These are phyloP conservation scores for Davidsoniella australis DNA, from an alignment of 2,329 filamentous ascomycete species.

Conservation along the genomic window DNA sequence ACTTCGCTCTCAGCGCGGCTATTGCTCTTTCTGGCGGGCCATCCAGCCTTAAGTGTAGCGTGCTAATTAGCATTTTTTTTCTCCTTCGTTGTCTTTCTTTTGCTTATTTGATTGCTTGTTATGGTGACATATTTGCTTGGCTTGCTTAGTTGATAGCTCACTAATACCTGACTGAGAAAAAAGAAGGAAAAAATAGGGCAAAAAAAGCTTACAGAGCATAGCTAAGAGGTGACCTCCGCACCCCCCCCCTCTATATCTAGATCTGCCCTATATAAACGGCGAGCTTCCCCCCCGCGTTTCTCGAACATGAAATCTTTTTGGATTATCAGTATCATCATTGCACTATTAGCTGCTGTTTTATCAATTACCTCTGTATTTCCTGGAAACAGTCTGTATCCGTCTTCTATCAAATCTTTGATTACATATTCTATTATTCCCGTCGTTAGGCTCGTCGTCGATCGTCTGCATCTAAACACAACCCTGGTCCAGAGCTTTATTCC, in stretches of 20 bases:
- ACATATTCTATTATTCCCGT: neutral
- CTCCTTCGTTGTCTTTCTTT: too few relatives aligned
- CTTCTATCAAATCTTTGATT: slow-evolving; percentile 1
- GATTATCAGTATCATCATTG: slow-evolving; percentile 3
- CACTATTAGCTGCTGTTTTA: slow-evolving; percentile 2
- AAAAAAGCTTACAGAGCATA: too few relatives aligned
- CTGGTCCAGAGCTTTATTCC: neutral
- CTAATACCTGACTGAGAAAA: neutral
- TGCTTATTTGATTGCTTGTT: too few relatives aligned
- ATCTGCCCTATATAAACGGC: slow-evolving; percentile 1
- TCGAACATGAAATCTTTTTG: slow-evolving; percentile 7
- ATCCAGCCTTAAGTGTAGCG: too few relatives aligned
- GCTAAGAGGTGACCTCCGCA: too few relatives aligned
- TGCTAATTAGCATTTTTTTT: too few relatives aligned
- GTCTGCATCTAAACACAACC: neutral
- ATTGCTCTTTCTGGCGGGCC: too few relatives aligned
- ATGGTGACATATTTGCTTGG: neutral
- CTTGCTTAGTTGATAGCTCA: neutral
- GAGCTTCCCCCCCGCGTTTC: neutral
- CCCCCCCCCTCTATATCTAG: neutral
- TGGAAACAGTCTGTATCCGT: neutral
- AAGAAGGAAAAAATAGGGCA: too few relatives aligned
- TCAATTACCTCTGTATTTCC: neutral
- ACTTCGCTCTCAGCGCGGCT: neutral
- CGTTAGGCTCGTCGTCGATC: neutral